Evolutionary conservation across 1,284 basidiomycete species (phyloP), one percentile per base, ranked within the genome.

Genomic region (Amylostereum areolatum): DNA sequence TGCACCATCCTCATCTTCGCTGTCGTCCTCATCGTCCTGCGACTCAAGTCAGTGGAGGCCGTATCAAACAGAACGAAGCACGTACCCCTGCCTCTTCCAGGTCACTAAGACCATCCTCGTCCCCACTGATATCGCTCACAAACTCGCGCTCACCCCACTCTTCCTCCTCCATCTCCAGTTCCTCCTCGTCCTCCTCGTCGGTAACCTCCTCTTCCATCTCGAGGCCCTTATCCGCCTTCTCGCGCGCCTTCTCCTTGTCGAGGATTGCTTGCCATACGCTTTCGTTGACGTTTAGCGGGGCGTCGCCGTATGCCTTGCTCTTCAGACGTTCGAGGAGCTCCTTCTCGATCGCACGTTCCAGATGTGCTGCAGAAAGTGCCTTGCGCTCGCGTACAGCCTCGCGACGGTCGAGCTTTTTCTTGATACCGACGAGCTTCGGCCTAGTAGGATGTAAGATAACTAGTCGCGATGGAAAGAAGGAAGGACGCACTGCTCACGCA

Each of bases 211-310:
- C 68, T 49, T 73, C 74, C 56, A 70, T 59, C 58, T 73, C 72
- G 39, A 71, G 58, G 46, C 71, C 66, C n/a, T n/a, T n/a, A n/a
- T n/a, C n/a, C n/a, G n/a, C n/a, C 53, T 71, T 74, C 50, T 62
- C 66, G 46, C 69, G 66, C 50, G 65, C 62, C 59, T 73, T 71
- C 56, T 73, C 74, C 57, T 77, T 75, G 47, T 96, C 91, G 45
- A 97, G 71, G 39, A 97, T 85, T 5, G 88, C 83, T 57, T 86
- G 82, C 97, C 97, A 99, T 4, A 99, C 94, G 40, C 81, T 86
- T 70, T 99, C 97, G 68, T 99, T 99, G 55, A 99, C 95, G 67
- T 99, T 99, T 36, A 99, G 77, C 24, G 96, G 97, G 30, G 92
- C 90, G 62, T 99, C 97, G 44, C 97, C 96, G 64, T 99, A 99